Evolutionary conservation across 2,329 filamentous ascomycete genomes (phyloP), one percentile per base, ranked within the genome.

Genomic region (Fusarium brevicatenulatum): DNA sequence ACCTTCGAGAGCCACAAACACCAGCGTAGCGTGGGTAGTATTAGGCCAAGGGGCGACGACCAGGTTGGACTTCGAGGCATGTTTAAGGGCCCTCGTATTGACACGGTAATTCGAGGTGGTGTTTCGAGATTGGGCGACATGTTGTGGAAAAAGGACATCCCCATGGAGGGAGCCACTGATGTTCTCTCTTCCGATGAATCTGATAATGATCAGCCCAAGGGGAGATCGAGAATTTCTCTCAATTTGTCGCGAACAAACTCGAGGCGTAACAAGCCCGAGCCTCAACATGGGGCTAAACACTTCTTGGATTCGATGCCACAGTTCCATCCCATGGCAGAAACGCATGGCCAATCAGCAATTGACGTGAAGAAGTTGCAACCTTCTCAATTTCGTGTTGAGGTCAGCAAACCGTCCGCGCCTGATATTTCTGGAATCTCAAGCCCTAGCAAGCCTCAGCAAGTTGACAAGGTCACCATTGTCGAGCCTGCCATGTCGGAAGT

Each of bases 81-180:
- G 53, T 92, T 97, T 82, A 95, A 94, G 82, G 91, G 91, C 6
- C 89, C 90, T 55, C 87, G 92, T 62, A 90, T 95, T 70, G 93
- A 94, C 68, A 92, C 90, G 36, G 87, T 94, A 36, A 88, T 97
- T 49, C 86, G 88, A 32, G 88, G 85, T 11, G 83, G 88, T 30
- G 87, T 90, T 10, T 88, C 87, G 32, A 89, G 86, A 74, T 80
- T 90, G 19, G 85, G 87, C 36, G 88, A 90, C 56, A 82, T 90
- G 58, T 73, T 90, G 28, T 90, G 89, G 87, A 86, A 85, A 72
- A 89, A 85, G 67, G 88, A 90, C 15, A 79, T 72, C 9, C 68
- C 75, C 7, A 75, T 75, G 16, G 81, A 82, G 10, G 75, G 77
- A 6, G 74, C 81, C 13, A 78, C 78, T 3, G 85, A 86, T 12